phyloP scores from a whole-genome alignment of 495 filamentous ascomycete genomes.

The Daldinia grandis region DNA sequence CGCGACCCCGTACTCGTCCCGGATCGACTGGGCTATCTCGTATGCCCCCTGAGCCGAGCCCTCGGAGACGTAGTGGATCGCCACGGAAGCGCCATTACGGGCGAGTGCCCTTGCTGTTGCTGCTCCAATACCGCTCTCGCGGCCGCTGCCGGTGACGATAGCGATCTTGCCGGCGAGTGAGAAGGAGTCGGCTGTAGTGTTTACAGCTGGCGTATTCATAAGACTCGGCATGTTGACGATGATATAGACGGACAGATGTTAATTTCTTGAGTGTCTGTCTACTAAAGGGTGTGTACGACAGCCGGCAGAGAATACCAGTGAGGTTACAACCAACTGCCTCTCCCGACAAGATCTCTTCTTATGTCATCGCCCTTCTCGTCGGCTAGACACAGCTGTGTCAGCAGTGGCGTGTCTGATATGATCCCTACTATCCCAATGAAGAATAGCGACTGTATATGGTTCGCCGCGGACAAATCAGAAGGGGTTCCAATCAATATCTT shows the following conservation, averaged over 20 bases:
- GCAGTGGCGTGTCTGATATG: background rate
- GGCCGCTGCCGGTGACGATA: conserved; percentile 58
- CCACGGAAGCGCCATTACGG: conserved; percentile 51
- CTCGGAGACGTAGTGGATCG: conserved; percentile 45
- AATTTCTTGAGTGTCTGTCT: background rate
- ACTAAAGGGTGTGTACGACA: background rate
- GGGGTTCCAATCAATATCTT: too few relatives aligned
- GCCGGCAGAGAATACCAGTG: background rate
- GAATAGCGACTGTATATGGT: too few relatives aligned
- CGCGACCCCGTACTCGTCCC: conserved; percentile 34
- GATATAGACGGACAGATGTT: background rate
- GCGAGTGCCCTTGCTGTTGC: conserved; percentile 50
- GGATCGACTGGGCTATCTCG: conserved; percentile 33
- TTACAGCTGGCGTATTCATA: conserved; percentile 8
- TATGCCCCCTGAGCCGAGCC: conserved; percentile 29
- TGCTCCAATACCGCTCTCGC: conserved; percentile 54
- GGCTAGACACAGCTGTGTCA: background rate
- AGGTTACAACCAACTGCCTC: background rate
- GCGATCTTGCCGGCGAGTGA: conserved; percentile 57
- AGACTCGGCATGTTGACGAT: background rate
- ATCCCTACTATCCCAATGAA: too few relatives aligned
- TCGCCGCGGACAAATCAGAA: too few relatives aligned
- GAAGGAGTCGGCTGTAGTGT: conserved; percentile 20
- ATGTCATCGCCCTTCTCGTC: background rate
- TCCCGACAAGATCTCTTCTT: background rate